Base-by-base conservation (phyloP, 495 filamentous ascomycete species). In the Parachaetomium inaequale region DNA sequence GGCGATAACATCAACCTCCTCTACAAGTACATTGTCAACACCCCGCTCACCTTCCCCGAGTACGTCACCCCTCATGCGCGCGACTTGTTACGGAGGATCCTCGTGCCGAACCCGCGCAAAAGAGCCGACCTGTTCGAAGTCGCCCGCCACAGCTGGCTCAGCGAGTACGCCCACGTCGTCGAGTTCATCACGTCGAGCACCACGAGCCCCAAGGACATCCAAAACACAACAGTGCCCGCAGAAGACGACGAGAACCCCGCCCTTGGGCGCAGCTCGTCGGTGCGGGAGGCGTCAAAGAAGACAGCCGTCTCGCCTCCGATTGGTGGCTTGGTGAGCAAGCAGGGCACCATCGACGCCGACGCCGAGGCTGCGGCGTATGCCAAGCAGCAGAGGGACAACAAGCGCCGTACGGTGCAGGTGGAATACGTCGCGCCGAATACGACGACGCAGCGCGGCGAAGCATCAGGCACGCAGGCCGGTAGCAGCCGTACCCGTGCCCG, bases 21-120 rank as follows among this genome's bases (percentile, higher is more conserved):
- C 55, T 99, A 99, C 81, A 98, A 96, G 77, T 99, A 99, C 77
- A 99, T 99, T 66, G 92, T 96, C 59, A 96, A 92, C 43, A 98
- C 94, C 6, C 91, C 93, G 51, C 85, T 99, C 43, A 98, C 94
- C 5, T 98, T 98, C 73, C 94, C 94, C 42, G 94, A 98, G 87
- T 98, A 98, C 74, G 94, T 99, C 46, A 96, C 94, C 14, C 94
- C 95, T 7, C 95, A 99, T 75, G 93, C 94, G 21, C 85, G 94
- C 59, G 94, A 99, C 75, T 82, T 99, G 1, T 78, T 99, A 31
- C 84, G 93, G 61, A 85, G 95, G 45, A 98, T 99, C 38, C 80
- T 99, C 32, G 94, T 99, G n/a, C 93, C 94, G 0, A 93, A 97
- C 69, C 94, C 94, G 19, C 83, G 94, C 57, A 95, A 94, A 76